Evolutionary conservation across 768 basidiomycete genomes (phyloP), one percentile per base, ranked within the genome.

Genomic region (Trametes punicea): DNA sequence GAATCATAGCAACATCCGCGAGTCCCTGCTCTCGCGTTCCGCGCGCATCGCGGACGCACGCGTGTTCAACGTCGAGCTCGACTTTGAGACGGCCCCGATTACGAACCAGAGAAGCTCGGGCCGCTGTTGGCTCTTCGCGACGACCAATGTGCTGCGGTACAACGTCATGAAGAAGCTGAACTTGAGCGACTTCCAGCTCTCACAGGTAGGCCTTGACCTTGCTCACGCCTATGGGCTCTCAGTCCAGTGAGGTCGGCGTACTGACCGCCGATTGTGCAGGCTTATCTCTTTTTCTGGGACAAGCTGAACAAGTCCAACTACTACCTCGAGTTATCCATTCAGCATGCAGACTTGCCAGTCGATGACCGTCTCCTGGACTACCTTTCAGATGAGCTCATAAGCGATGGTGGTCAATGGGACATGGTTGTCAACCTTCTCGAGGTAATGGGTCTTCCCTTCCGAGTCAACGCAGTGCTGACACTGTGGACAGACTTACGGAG

Each of bases 261-360:
- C 42, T 26, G 46, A 53, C 31, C 5, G 21, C 13, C 2, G 2
- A 16, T 36, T 16, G 34, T 38, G 39, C 63, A 91, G 88, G 83
- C 84, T 2, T 96, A 96, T 71, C 78, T 95, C 26, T 95, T 94
- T 79, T 95, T 98, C 80, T 96, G 88, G 79, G 95, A 98, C 73
- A 94, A 95, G 72, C 82, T 98, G 46, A 93, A 95, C 78, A 92
- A 97, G 73, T 75, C 85, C 44, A 94, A 95, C 74, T 94, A 90
- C 73, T 96, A 88, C 71, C 85, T 97, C 16, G 95, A 97, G 71
- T 78, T 88, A 36, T 82, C 88, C 45, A 90, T 98, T 62, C 78
- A 96, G 70, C 80, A 88, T 51, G 85, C 85, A 0, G 84, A 90
- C 61, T 78, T 84, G 36, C 87, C 90, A 0, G 72, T 95, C 47